These are phyloP conservation scores for Dendrobium chrysotoxum DNA, from an alignment of 106 monocot genomes.

Conservation along the genomic window DNA sequence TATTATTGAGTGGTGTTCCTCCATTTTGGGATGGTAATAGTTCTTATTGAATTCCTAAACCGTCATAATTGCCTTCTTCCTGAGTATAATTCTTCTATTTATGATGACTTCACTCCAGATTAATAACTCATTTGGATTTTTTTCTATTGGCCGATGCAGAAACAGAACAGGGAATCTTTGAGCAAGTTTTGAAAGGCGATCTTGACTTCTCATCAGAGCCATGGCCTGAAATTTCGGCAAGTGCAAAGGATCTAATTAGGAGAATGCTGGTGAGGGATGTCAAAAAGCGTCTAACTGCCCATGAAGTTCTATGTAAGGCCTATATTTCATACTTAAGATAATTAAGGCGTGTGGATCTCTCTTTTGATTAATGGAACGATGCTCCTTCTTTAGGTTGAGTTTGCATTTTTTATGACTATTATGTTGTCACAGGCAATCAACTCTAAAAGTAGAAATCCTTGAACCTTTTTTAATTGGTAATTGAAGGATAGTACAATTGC, in stretches of 20 bases:
- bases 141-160: slow-evolving; percentile 21
- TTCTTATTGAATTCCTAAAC: not conserved
- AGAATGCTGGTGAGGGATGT: slow-evolving; percentile 53
- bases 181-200: slow-evolving; percentile 49
- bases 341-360: not conserved
- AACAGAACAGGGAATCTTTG: slow-evolving; percentile 54
- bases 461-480: not conserved
- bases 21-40: slow-evolving; percentile 57
- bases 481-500: too few relatives aligned
- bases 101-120: not conserved
- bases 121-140: not conserved
- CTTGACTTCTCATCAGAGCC: slow-evolving; percentile 53
- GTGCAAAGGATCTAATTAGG: slow-evolving; percentile 57
- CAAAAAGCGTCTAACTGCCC: slow-evolving; percentile 41
- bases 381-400: too few relatives aligned
- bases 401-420: too few relatives aligned
- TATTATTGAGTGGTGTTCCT: slow-evolving; percentile 51
- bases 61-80: not conserved
- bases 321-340: not conserved
- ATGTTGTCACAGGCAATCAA: too few relatives aligned
- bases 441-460: not conserved
- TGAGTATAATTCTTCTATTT: not conserved
- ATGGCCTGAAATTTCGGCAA: slow-evolving; percentile 48
- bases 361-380: too few relatives aligned
- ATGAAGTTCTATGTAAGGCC: slow-evolving; percentile 51